A percentile compares a stretch with the other conserved stretches of the same genome.
Conservation (phyloP, 139 green algal genomes). For the Picochlorum sp. region DNA sequence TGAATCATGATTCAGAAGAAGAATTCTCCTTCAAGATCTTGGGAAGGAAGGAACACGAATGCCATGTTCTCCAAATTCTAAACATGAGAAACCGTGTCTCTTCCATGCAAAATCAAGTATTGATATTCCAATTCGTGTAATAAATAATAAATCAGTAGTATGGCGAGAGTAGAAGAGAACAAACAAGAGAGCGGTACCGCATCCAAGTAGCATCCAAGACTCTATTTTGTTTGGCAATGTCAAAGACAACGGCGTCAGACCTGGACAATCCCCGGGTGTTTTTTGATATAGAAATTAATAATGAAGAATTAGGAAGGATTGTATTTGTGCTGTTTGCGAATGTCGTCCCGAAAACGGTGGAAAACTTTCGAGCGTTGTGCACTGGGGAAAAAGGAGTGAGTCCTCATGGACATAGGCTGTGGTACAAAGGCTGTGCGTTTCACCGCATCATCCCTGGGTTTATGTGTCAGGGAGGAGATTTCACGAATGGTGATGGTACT, state of each 20-base stretch:
- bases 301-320: constrained; percentile 62
- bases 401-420: constrained; percentile 65
- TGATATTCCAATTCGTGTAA: too few relatives aligned
- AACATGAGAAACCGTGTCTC: too few relatives aligned
- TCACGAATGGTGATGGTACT: constrained; percentile 61
- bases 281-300: constrained; percentile 81
- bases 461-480: constrained; percentile 79
- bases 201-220: not conserved
- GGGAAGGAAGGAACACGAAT: too few relatives aligned
- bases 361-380: constrained; percentile 91
- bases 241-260: not conserved
- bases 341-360: constrained; percentile 61
- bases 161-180: too few relatives aligned
- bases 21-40: too few relatives aligned
- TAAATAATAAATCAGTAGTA: too few relatives aligned
- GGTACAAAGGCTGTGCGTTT: constrained; percentile 79
- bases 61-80: too few relatives aligned
- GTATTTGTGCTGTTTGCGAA: constrained; percentile 76
- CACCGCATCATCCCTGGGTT: constrained; percentile 71
- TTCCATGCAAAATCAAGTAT: too few relatives aligned
- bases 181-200: too few relatives aligned
- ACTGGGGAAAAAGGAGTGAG: constrained; percentile 74
- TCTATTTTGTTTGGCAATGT: not conserved
- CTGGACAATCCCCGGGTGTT: constrained; percentile 56
- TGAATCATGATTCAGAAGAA: too few relatives aligned